These are phyloP conservation scores for Serpula lacrymans DNA, from an alignment of 768 basidiomycete genomes.

Conservation along the genomic window DNA sequence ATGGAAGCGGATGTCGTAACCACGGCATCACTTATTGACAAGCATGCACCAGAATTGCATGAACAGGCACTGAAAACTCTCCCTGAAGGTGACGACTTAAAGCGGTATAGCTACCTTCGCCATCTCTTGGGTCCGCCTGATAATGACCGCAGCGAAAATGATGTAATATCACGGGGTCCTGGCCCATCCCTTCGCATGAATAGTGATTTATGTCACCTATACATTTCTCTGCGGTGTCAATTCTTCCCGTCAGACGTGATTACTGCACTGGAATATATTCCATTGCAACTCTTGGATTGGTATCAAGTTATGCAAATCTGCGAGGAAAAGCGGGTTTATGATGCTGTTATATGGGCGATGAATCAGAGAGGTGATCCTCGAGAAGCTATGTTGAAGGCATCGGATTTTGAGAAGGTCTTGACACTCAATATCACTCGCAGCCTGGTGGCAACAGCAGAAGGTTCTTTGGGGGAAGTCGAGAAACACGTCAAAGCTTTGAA, in stretches of 20 bases:
- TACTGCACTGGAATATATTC: slow-evolving; percentile 53
- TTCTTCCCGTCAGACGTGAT: slow-evolving; percentile 66
- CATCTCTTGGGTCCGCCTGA: slow-evolving; percentile 60
- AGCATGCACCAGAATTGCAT: slow-evolving; percentile 65
- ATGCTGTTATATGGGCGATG: slow-evolving; percentile 81
- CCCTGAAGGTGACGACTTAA: slow-evolving; percentile 39
- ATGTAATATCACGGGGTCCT: slow-evolving; percentile 15
- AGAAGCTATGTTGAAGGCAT: slow-evolving; percentile 65
- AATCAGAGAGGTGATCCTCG: slow-evolving; percentile 60
- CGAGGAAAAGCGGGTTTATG: slow-evolving; percentile 61
- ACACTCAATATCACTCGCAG: slow-evolving; percentile 41
- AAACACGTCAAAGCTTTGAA: slow-evolving; percentile 48
- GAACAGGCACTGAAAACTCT: slow-evolving; percentile 54
- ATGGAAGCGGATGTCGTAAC: slow-evolving; percentile 55
- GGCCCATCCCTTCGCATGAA: slow-evolving; percentile 45
- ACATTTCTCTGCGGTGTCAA: slow-evolving; percentile 71
- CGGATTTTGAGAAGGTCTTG: slow-evolving; percentile 51
- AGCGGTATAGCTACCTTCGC: slow-evolving; percentile 74
- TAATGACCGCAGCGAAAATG: slow-evolving; percentile 40
- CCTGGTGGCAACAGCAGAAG: slow-evolving; percentile 22
- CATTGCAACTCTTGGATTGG: slow-evolving; percentile 54
- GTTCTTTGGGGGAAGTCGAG: slow-evolving; percentile 23
- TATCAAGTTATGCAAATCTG: slow-evolving; percentile 55
- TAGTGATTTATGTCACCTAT: slow-evolving; percentile 51
- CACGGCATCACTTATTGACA: slow-evolving; percentile 74